A percentile compares a stretch with the other conserved stretches of the same genome.
Conservation (phyloP, 2,329 filamentous ascomycete genomes). For the Mollisiaceae sp. region DNA sequence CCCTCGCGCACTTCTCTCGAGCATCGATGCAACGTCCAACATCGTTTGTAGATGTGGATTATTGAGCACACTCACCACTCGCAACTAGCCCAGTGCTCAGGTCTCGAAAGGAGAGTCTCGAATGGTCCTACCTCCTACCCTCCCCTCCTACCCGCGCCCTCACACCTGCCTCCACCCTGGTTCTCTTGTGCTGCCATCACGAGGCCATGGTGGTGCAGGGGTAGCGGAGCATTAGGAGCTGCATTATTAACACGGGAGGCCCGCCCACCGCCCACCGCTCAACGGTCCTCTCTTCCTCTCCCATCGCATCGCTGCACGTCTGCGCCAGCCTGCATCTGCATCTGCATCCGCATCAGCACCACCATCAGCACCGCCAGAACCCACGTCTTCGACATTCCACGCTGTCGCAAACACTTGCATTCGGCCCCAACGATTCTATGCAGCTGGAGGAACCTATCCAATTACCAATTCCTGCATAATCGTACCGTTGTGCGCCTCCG, state of each 20-base stretch:
- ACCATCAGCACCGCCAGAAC: constrained; percentile 17
- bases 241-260: constrained; percentile 26
- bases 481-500: constrained; percentile 20
- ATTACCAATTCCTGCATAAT: constrained; percentile 11
- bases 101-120: not conserved
- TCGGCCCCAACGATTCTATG: constrained; percentile 22
- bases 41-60: not conserved
- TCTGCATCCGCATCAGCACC: too few species aligned
- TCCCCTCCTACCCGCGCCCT: not conserved
- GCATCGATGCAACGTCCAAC: not conserved
- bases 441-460: constrained; percentile 10
- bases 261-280: constrained; percentile 24
- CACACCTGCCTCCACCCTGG: not conserved
- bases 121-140: too few species aligned
- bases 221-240: constrained; percentile 14
- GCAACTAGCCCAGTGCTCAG: not conserved
- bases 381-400: constrained; percentile 20
- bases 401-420: constrained; percentile 22
- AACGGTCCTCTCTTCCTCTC: constrained; percentile 17
- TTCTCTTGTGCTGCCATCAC: constrained; percentile 17
- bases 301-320: constrained; percentile 10
- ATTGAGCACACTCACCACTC: not conserved
- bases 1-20: too few species aligned
- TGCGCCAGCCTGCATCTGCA: constrained; percentile 26
- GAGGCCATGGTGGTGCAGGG: constrained; percentile 17